phyloP scores from a whole-genome alignment of 192 early-diverging fungal species.

The Allomyces arbusculus region DNA sequence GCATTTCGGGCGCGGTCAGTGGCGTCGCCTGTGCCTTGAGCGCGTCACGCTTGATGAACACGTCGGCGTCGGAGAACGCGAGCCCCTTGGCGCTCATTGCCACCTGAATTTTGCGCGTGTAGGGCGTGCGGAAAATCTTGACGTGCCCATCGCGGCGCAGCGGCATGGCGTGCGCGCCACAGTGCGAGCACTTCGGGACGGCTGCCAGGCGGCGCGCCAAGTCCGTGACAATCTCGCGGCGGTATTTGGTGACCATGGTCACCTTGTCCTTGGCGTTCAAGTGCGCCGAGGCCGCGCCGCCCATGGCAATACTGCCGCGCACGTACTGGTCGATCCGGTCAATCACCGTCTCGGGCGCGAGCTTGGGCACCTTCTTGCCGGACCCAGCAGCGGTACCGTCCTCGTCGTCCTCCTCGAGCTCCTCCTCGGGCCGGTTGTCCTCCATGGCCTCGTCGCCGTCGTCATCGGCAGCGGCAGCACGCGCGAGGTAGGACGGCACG shows the following conservation, averaged over 20 bases:
- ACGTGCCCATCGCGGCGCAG: constrained; percentile 59
- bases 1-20: background rate
- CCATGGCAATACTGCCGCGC: constrained; percentile 12
- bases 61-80: constrained; percentile 16
- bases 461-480: constrained; percentile 7
- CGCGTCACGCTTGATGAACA: constrained; percentile 6
- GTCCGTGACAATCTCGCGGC: constrained; percentile 23
- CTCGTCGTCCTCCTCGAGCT: constrained; percentile 24
- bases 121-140: constrained; percentile 64
- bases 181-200: constrained; percentile 19
- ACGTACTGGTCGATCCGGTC: constrained; percentile 40
- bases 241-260: constrained; percentile 19
- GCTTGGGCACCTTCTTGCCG: constrained; percentile 2
- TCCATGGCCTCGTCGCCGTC: constrained; percentile 19
- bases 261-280: constrained; percentile 9
- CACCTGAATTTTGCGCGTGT: constrained; percentile 39
- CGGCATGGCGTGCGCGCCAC: constrained; percentile 19
- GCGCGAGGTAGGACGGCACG: background rate
- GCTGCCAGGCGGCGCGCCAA: constrained; percentile 18
- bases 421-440: constrained; percentile 21
- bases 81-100: constrained; percentile 38
- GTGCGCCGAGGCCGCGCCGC: constrained; percentile 1
- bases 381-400: constrained; percentile 1
- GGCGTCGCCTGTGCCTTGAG: too few relatives aligned
- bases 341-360: constrained; percentile 30